Base-by-base conservation (phyloP, 345 rosid species). In the Linum usitatissimum region DNA sequence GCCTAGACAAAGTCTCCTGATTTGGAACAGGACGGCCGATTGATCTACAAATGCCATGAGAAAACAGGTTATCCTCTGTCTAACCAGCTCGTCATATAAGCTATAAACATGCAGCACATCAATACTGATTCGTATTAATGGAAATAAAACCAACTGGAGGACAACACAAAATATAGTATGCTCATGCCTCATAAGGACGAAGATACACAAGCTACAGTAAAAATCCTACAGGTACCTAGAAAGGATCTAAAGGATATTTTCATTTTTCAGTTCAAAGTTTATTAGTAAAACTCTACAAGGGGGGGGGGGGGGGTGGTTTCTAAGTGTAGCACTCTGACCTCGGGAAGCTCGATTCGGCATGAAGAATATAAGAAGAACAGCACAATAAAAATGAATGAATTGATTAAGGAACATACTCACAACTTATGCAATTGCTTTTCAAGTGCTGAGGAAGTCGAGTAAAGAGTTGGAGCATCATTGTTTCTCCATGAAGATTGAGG, bases 1-100 rank as follows among this genome's bases (percentile, higher is more conserved):
- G 99, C 70, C 97, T 90, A 49, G 96, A 90, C 68, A 93, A 76
- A 42, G 99, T 93, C 71, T 87, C 99, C 78, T 87, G 76, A 70
- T 86, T 90, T 57, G 88, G 88, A 65, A 70, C 76, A 56, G 87
- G 89, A 45, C 80, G 64, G 71, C 79, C 77, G 66, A 88, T 57
- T 71, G 94, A 84, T 69, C 99, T 90, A 85, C 78, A 70, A 18
- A 64, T 45, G 8, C 8, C 38, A 60, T 71, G n/a, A 14, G 61
- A 18, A 68, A 30, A 64, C 28, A 62, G 14, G 51, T 45, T 12
- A 45, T 45, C 10, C 14, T 9, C 51, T 9, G 3, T 10, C 14
- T 3, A 9, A 45, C 51, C 17, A 45, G 15, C 13, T 14, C 17
- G 51, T 12, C 51, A 10, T 3, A 45, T 10, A 13, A 45, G 17